Evolutionary conservation across 371 early-diverging fungal genomes (phyloP).

Genomic region (Nematocida minor): DNA sequence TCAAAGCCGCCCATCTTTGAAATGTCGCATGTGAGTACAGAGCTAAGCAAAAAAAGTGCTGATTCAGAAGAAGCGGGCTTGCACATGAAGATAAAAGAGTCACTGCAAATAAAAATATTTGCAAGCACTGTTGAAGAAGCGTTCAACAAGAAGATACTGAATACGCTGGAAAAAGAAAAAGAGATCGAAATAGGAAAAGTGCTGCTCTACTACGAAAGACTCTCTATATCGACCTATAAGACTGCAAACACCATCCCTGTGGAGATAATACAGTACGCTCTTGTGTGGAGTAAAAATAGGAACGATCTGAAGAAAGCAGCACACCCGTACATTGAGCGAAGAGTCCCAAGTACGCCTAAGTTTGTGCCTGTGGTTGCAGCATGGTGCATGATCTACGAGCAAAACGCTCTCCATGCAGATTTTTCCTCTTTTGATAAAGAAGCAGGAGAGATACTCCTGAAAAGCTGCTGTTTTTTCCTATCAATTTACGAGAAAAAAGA

Average conservation of each 20-base stretch:
- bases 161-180: neutral
- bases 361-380: neutral
- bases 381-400: neutral
- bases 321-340: neutral
- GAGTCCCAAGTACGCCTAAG: neutral
- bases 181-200: neutral
- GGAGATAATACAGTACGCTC: neutral
- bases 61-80: neutral
- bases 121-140: neutral
- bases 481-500: neutral
- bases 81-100: neutral
- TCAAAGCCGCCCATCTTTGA: too few relatives aligned
- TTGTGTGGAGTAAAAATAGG: neutral
- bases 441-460: neutral
- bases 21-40: too few relatives aligned
- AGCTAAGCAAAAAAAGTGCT: neutral
- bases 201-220: neutral
- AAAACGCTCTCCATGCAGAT: neutral
- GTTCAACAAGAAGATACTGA: neutral
- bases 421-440: neutral
- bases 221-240: neutral
- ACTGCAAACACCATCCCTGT: neutral
- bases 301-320: neutral
- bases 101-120: neutral
- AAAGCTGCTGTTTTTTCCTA: neutral